phyloP scores from a whole-genome alignment of 1,284 basidiomycete genomes.

The Ceratobasidium sp. region DNA sequence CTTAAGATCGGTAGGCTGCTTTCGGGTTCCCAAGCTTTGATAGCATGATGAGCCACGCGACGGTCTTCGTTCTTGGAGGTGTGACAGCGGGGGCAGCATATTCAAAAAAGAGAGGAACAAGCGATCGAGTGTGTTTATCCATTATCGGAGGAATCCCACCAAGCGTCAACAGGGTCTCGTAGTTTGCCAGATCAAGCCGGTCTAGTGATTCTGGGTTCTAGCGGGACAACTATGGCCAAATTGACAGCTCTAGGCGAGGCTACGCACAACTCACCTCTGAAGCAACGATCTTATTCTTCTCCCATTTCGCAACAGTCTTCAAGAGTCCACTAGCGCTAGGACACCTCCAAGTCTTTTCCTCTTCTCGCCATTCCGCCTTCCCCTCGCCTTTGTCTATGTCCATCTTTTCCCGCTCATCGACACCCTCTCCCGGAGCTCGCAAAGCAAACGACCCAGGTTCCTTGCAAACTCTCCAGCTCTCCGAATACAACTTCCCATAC shows the following conservation, averaged over 20 bases:
- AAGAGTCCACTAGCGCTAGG: neutral
- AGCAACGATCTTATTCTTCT: constrained; percentile 1
- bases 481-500: constrained; percentile 77
- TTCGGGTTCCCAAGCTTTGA: constrained; percentile 92
- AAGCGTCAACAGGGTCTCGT: constrained; percentile 75
- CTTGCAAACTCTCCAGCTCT: constrained; percentile 58
- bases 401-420: constrained; percentile 47
- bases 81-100: constrained; percentile 56
- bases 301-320: neutral
- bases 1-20: constrained; percentile 75
- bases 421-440: constrained; percentile 40
- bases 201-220: constrained; percentile 68
- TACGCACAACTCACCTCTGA: constrained; percentile 19
- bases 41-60: constrained; percentile 84
- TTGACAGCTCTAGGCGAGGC: neutral
- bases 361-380: constrained; percentile 62
- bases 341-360: constrained; percentile 75
- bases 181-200: constrained; percentile 75
- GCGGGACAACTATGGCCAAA: neutral
- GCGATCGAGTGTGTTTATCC: constrained; percentile 83
- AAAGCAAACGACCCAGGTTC: neutral
- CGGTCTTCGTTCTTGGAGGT: constrained; percentile 65
- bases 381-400: constrained; percentile 45
- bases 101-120: constrained; percentile 81
- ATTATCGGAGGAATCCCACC: constrained; percentile 71